phyloP scores from a whole-genome alignment of 1,284 basidiomycete species.

The Puccinia horiana region DNA sequence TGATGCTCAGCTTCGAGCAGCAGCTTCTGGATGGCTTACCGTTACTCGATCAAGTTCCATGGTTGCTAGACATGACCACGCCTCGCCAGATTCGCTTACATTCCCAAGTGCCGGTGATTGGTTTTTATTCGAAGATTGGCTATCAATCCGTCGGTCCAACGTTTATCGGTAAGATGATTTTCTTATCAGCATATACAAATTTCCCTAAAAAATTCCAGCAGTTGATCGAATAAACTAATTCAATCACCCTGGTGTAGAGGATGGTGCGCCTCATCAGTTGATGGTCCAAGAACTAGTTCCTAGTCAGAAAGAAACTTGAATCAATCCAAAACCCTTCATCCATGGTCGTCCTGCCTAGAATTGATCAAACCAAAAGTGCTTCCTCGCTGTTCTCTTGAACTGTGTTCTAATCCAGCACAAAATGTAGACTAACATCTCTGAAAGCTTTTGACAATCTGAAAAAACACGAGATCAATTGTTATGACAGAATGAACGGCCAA shows the following conservation, averaged over 20 bases:
- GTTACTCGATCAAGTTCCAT: neutral
- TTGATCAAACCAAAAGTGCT: too few relatives aligned
- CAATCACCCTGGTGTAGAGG: neutral
- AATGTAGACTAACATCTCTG: too few relatives aligned
- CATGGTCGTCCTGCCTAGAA: too few relatives aligned
- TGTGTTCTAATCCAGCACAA: neutral
- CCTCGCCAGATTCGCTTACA: constrained; percentile 19
- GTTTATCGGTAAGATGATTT: neutral
- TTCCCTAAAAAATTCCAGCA: too few relatives aligned
- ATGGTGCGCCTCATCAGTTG: constrained; percentile 30
- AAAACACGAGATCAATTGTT: too few relatives aligned
- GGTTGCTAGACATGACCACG: neutral
- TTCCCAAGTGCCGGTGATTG: constrained; percentile 16
- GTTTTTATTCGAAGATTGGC: constrained; percentile 8
- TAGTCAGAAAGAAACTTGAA: neutral
- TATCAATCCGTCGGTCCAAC: neutral
- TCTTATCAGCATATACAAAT: neutral
- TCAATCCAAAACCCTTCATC: neutral
- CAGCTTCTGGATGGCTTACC: neutral
- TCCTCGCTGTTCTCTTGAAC: neutral
- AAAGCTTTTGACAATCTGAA: too few relatives aligned
- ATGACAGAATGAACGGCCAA: too few relatives aligned
- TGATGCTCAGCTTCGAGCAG: constrained; percentile 19
- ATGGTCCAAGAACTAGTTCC: constrained; percentile 20
- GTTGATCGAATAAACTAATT: neutral